Evolutionary conservation across 352 stramenopile genomes (phyloP).

Genomic region (Blastocystis sp.): DNA sequence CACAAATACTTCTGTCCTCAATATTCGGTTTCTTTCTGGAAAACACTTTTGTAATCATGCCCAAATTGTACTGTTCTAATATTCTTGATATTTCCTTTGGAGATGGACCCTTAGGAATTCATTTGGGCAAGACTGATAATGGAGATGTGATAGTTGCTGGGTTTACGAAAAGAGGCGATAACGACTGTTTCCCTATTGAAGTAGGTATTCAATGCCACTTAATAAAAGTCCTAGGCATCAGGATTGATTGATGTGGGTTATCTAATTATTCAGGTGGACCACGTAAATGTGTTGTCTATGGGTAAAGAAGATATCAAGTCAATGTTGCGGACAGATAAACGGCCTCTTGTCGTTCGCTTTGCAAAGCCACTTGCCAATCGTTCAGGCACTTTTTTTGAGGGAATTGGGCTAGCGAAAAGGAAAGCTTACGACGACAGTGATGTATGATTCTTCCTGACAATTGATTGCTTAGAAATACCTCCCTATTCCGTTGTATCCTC

Average conservation of each 20-base stretch:
- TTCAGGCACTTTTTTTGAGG: not conserved
- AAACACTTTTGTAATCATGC: not conserved
- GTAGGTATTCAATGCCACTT: not conserved
- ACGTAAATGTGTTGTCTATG: not conserved
- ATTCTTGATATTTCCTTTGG: slow-evolving; percentile 18
- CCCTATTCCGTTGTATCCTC: slow-evolving; percentile 11
- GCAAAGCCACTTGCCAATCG: slow-evolving; percentile 4
- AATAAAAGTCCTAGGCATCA: not conserved
- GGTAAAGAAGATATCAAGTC: not conserved
- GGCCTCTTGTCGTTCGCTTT: slow-evolving; percentile 10
- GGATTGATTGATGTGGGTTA: not conserved
- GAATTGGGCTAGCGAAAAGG: not conserved
- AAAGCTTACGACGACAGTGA: slow-evolving; percentile 1
- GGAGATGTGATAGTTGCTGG: not conserved
- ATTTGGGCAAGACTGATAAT: not conserved
- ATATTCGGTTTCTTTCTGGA: too few relatives aligned
- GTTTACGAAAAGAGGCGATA: not conserved
- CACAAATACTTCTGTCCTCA: too few relatives aligned
- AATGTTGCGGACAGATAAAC: not conserved
- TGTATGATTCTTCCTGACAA: not conserved
- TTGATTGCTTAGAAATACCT: slow-evolving; percentile 16
- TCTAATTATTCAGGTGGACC: not conserved
- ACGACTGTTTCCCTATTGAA: not conserved
- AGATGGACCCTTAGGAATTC: slow-evolving; percentile 29
- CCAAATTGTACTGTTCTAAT: slow-evolving; percentile 10